Conservation (phyloP, 2,329 filamentous ascomycete genomes). For the Alternaria longipes region DNA sequence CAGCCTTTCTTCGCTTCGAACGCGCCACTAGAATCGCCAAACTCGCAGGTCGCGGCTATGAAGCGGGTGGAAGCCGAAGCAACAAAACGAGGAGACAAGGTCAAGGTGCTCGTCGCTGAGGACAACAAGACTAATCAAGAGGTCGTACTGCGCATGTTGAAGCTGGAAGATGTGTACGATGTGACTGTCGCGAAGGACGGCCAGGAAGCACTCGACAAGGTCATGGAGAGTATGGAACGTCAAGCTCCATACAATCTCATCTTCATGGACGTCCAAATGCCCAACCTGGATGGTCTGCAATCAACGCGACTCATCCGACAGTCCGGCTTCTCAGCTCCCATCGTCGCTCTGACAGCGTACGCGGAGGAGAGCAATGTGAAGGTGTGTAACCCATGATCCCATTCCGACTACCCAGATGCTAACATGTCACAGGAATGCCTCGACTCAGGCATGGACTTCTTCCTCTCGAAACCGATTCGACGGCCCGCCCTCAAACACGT, state of each 20-base stretch:
- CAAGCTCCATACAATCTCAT: constrained; percentile 82
- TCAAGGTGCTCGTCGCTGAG: constrained; percentile 87
- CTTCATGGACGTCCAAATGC: constrained; percentile 97
- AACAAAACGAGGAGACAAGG: constrained; percentile 64
- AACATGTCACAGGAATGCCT: constrained; percentile 61
- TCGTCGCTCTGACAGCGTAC: constrained; percentile 90
- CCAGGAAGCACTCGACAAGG: constrained; percentile 86
- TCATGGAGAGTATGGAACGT: constrained; percentile 81
- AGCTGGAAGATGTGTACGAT: constrained; percentile 82
- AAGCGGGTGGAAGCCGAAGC: constrained; percentile 71
- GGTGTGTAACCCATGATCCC: constrained; percentile 62
- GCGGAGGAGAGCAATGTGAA: constrained; percentile 88
- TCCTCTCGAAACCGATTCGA: constrained; percentile 78
- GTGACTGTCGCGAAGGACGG: constrained; percentile 80
- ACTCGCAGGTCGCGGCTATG: constrained; percentile 71
- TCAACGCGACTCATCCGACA: constrained; percentile 84
- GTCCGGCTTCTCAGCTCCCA: constrained; percentile 86
- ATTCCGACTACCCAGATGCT: constrained; percentile 3
- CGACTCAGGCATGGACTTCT: constrained; percentile 92
- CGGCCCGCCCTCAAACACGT: constrained; percentile 88
- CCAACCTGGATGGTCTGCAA: constrained; percentile 87
- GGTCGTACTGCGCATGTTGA: constrained; percentile 69
- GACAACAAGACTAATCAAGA: constrained; percentile 67
- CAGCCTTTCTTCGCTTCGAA: constrained; percentile 77
- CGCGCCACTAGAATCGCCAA: constrained; percentile 60